Conservation (phyloP, 495 filamentous ascomycete species). For the Neurospora tetraspora region DNA sequence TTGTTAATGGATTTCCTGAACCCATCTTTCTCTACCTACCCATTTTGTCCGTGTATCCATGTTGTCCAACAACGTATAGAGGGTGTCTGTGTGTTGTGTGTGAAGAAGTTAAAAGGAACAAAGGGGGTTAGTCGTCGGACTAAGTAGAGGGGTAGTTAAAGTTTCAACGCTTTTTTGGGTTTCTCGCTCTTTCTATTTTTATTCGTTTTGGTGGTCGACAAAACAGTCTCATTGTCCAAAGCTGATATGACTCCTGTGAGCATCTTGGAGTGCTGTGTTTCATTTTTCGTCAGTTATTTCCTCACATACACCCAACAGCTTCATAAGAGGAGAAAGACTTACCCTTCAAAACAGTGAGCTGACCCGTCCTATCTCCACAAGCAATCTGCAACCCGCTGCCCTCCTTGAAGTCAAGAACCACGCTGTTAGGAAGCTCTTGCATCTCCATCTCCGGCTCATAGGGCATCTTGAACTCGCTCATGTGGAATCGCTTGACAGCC, state of each 20-base stretch:
- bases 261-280: constrained; percentile 35
- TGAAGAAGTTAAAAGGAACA: background rate
- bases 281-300: constrained; percentile 7
- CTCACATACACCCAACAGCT: background rate
- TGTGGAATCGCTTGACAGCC: constrained; percentile 61
- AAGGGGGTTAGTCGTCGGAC: background rate
- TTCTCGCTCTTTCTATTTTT: background rate
- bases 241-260: constrained; percentile 32
- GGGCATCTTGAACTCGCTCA: constrained; percentile 69
- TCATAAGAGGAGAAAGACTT: constrained; percentile 22
- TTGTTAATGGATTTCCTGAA: background rate
- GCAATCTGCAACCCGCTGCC: constrained; percentile 80
- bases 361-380: constrained; percentile 68
- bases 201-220: background rate
- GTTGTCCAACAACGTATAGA: background rate
- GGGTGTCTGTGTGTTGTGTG: background rate
- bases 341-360: constrained; percentile 57
- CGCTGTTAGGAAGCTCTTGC: constrained; percentile 81
- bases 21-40: background rate
- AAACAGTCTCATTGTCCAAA: constrained; percentile 23
- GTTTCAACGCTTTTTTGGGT: background rate
- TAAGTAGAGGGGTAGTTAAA: background rate
- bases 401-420: constrained; percentile 73
- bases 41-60: background rate
- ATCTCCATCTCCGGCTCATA: constrained; percentile 77